Evolutionary conservation across 805 yeast species (phyloP), one percentile per base, ranked within the genome.

Genomic region (Jamesozyma lodderae): DNA sequence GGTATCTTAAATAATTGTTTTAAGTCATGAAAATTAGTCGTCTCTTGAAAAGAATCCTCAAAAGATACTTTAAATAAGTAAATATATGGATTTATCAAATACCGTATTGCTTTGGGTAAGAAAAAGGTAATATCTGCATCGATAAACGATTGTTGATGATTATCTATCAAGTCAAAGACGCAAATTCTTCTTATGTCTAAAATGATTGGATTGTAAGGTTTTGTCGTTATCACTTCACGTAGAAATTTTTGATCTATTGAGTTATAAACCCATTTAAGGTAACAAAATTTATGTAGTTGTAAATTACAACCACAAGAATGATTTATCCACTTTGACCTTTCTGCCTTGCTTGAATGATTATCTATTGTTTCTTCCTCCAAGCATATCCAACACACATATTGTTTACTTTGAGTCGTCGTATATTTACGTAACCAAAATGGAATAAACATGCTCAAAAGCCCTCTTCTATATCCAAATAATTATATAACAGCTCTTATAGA

Each of bases 291-390:
- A 39, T 57, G 62, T 4, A 57, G 41, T 41, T 57, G 59, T 28
- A 57, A 41, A 26, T 57, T 48, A 32, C 62, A 57, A 17, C 56
- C 56, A 33, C 62, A 57, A n/a, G 41, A 36, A 40, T 57, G 62
- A 7, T 30, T 36, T 13, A 49, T 40, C 59, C 59, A 57, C 1
- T n/a, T n/a, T n/a, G n/a, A n/a, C n/a, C n/a, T n/a, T n/a, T n/a
- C n/a, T n/a, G n/a, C n/a, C n/a, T n/a, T n/a, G n/a, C n/a, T n/a
- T n/a, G n/a, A n/a, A n/a, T n/a, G n/a, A n/a, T n/a, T n/a, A n/a
- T n/a, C n/a, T n/a, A n/a, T 44, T 31, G 10, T 41, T 27, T 27
- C 45, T 26, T 47, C 51, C n/a, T 54, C 59, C 15, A 57, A 33
- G 31, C 62, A 57, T 8, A 57, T 48, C 62, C 62, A 57, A 36